Percentiles rank a stretch among this genome's conserved stretches.
Evolutionary conservation across 768 basidiomycete genomes (phyloP).

Genomic region (Daedaleopsis nitida): DNA sequence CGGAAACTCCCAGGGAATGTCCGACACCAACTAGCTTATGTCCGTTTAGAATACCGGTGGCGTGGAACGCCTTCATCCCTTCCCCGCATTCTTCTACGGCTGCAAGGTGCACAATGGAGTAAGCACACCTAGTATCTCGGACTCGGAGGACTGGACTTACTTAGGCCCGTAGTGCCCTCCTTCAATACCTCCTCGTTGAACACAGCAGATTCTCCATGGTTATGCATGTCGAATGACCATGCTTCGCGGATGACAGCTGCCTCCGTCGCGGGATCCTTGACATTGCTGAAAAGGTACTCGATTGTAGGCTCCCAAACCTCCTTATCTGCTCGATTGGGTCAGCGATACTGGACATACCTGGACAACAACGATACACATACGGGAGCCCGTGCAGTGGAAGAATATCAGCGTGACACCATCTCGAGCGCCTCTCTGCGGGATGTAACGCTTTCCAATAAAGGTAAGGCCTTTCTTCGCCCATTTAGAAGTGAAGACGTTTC

Average conservation of each 20-base stretch:
- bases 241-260: slow-evolving; percentile 13
- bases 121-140: neutral
- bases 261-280: neutral
- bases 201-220: slow-evolving; percentile 14
- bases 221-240: slow-evolving; percentile 21
- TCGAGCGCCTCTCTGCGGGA: neutral
- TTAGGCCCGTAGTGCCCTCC: neutral
- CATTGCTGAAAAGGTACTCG: neutral
- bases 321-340: slow-evolving; percentile 8
- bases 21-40: slow-evolving; percentile 16
- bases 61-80: slow-evolving; percentile 8
- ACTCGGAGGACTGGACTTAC: neutral
- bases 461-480: neutral
- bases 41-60: slow-evolving; percentile 3
- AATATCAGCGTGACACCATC: slow-evolving; percentile 7
- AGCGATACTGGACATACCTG: neutral
- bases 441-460: slow-evolving; percentile 10
- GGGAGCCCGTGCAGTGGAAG: slow-evolving; percentile 14
- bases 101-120: neutral
- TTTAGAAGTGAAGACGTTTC: slow-evolving; percentile 3
- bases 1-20: slow-evolving; percentile 14
- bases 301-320: slow-evolving; percentile 17
- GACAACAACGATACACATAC: slow-evolving; percentile 1
- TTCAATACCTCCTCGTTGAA: slow-evolving; percentile 7
- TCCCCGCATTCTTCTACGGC: slow-evolving; percentile 16